Conservation (phyloP, 176 grass and related monocot species). For the Hsuehochloa calcarea region DNA sequence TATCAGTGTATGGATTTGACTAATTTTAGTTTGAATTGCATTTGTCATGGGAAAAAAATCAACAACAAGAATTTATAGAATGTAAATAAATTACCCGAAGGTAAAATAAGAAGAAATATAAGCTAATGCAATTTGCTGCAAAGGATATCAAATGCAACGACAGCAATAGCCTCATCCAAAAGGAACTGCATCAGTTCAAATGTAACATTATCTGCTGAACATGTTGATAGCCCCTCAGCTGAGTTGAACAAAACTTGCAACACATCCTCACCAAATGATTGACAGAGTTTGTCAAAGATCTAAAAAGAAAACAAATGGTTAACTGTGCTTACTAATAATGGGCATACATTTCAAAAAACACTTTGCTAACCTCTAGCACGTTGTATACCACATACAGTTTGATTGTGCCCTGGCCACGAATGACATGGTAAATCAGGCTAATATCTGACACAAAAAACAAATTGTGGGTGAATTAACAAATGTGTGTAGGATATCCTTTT, state of each 20-base stretch:
- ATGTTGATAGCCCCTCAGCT: slow-evolving; percentile 82
- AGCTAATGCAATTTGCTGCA: not conserved
- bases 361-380: slow-evolving; percentile 86
- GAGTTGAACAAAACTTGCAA: slow-evolving; percentile 98
- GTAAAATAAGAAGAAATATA: slow-evolving; percentile 24
- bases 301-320: slow-evolving; percentile 38
- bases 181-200: slow-evolving; percentile 82
- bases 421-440: slow-evolving; percentile 99
- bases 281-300: slow-evolving; percentile 99
- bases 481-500: not conserved
- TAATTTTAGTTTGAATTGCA: not conserved
- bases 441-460: slow-evolving; percentile 77
- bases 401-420: slow-evolving; percentile 94
- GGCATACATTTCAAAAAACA: slow-evolving; percentile 21
- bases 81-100: slow-evolving; percentile 16
- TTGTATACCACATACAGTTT: slow-evolving; percentile 99
- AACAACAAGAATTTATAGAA: not conserved
- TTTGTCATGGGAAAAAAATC: not conserved
- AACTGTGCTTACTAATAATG: slow-evolving; percentile 15
- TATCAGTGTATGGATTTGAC: not conserved
- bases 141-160: slow-evolving; percentile 99
- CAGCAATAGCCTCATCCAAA: slow-evolving; percentile 78
- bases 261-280: slow-evolving; percentile 97
- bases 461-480: slow-evolving; percentile 26
- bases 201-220: slow-evolving; percentile 57